phyloP scores from a whole-genome alignment of 495 filamentous ascomycete species.

The Trichocladium antarcticum region DNA sequence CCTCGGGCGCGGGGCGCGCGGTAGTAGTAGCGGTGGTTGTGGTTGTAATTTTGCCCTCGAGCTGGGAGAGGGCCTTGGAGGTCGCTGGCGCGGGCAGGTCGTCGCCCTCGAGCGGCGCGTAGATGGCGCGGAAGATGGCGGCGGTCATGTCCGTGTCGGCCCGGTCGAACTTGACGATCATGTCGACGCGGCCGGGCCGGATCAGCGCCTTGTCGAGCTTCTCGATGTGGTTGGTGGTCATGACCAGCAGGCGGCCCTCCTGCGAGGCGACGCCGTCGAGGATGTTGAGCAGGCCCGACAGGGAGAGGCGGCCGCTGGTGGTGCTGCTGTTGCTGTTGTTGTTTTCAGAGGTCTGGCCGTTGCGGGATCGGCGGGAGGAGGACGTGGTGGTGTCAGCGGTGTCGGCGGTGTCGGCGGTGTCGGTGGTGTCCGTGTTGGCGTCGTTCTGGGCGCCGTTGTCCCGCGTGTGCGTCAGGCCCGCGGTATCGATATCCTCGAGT shows the following conservation, averaged over 20 bases:
- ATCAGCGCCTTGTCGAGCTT: constrained; percentile 67
- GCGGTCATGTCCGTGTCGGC: constrained; percentile 38
- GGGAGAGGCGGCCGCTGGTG: constrained; percentile 42
- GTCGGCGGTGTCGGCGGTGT: constrained; percentile 8
- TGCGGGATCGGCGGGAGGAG: constrained; percentile 20
- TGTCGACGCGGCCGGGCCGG: constrained; percentile 66
- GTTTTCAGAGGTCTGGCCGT: not conserved
- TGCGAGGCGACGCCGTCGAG: constrained; percentile 70
- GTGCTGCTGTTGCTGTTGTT: not conserved
- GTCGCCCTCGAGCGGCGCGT: constrained; percentile 37
- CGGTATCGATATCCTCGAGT: constrained; percentile 64
- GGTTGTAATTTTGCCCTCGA: too few species aligned
- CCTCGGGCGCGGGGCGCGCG: too few species aligned
- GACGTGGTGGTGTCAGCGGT: not conserved
- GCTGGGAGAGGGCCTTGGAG: too few species aligned
- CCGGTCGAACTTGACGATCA: constrained; percentile 54
- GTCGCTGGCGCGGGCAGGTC: constrained; percentile 11
- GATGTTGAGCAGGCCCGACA: constrained; percentile 68
- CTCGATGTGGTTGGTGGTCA: constrained; percentile 74
- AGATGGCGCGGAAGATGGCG: constrained; percentile 40
- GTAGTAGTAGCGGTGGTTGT: too few species aligned
- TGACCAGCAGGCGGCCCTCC: constrained; percentile 69
- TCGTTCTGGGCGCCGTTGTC: constrained; percentile 38
- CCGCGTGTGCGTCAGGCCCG: constrained; percentile 53
- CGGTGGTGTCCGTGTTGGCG: constrained; percentile 37